Percentiles rank a stretch among this genome's conserved stretches.
These are phyloP conservation scores for Sapria himalayana DNA, from an alignment of 345 rosid species.

Conservation along the genomic window DNA sequence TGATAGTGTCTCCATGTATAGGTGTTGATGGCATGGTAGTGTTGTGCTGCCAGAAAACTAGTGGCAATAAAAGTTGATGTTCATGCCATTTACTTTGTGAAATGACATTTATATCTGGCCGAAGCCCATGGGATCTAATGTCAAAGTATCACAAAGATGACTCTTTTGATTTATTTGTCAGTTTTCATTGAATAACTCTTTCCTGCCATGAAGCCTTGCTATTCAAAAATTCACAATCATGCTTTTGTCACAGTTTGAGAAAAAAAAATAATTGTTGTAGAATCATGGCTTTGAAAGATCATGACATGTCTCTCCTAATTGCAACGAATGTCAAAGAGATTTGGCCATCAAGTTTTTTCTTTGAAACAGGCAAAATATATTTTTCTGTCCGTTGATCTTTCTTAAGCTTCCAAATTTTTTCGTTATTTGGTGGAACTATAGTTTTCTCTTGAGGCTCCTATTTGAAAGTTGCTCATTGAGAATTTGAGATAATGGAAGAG, in stretches of 20 bases:
- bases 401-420: constrained; percentile 54
- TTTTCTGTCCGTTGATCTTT: constrained; percentile 36
- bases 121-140: no score
- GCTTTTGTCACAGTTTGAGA: no score
- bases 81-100: no score
- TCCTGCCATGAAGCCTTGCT: no score
- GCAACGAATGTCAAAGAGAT: constrained; percentile 68
- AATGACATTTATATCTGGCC: not conserved
- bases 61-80: not conserved
- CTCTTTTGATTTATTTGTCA: no score
- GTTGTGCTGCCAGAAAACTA: not conserved
- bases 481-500: no score
- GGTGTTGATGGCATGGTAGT: no score
- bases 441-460: constrained; percentile 47
- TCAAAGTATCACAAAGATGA: no score
- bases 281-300: constrained; percentile 28
- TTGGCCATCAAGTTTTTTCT: constrained; percentile 78
- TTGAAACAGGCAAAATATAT: constrained; percentile 60
- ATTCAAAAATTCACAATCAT: no score
- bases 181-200: no score
- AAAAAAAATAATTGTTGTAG: no score
- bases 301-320: constrained; percentile 55
- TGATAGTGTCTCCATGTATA: no score
- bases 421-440: constrained; percentile 66
- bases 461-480: constrained; percentile 43